Percentiles rank a stretch among this genome's conserved stretches.
Conservation (phyloP, 163 green algal genomes). For the Smithsoniella earleae region DNA sequence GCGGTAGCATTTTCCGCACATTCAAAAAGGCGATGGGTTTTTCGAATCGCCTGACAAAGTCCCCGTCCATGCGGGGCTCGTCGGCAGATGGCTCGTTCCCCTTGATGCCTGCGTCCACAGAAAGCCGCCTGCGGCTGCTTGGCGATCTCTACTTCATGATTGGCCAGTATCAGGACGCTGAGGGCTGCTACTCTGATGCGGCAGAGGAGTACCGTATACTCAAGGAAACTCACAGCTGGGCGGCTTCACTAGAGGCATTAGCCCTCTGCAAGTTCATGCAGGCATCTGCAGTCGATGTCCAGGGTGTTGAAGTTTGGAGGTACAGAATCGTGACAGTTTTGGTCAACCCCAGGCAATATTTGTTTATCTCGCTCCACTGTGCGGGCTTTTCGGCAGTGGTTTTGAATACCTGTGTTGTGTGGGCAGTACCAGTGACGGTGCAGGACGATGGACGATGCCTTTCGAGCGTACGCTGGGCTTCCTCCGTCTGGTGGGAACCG, state of each 20-base stretch:
- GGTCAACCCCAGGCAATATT: not conserved
- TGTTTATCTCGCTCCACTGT: not conserved
- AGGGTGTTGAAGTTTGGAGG: not conserved
- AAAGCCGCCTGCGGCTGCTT: conserved; percentile 4
- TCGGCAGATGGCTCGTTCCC: not conserved
- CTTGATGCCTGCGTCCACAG: not conserved
- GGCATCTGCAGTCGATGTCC: not conserved
- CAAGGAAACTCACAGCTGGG: conserved; percentile 6
- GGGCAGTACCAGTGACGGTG: not conserved
- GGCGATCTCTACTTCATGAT: conserved; percentile 31
- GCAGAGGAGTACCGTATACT: not conserved
- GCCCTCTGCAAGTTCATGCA: conserved; percentile 19
- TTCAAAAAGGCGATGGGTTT: conserved; percentile 16
- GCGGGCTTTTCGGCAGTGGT: not conserved
- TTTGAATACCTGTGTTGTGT: not conserved
- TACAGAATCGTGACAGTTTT: not conserved
- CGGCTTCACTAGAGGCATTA: conserved; percentile 10
- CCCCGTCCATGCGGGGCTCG: not conserved
- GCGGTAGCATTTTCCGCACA: not conserved
- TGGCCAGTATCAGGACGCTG: conserved; percentile 24
- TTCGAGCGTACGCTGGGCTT: conserved; percentile 6
- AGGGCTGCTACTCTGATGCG: conserved; percentile 9
- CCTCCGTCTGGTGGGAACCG: not conserved
- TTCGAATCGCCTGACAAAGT: not conserved
- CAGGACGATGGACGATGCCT: conserved; percentile 27